A percentile compares a stretch with the other conserved stretches of the same genome.
Conservation (phyloP, 2,329 filamentous ascomycete genomes). For the Aspergillus awamori region DNA sequence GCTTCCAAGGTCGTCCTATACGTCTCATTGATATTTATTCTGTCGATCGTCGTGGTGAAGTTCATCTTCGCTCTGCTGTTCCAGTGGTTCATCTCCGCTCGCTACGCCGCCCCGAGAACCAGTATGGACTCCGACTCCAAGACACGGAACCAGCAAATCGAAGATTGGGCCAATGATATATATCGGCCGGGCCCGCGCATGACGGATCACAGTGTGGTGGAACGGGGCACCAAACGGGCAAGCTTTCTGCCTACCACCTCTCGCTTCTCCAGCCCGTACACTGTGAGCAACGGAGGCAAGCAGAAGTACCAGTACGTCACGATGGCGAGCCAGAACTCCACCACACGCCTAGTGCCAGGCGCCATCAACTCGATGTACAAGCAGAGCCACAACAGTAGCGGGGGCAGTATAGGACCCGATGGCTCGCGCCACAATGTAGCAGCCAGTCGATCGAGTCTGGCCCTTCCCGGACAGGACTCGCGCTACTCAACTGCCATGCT, state of each 20-base stretch:
- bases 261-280: conserved; percentile 89
- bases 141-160: conserved; percentile 87
- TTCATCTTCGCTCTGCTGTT: conserved; percentile 89
- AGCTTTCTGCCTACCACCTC: conserved; percentile 94
- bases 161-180: conserved; percentile 97
- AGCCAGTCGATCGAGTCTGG: conserved; percentile 60
- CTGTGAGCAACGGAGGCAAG: conserved; percentile 65
- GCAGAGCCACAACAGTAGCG: conserved; percentile 57
- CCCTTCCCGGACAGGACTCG: conserved; percentile 51
- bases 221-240: conserved; percentile 75
- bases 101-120: conserved; percentile 82
- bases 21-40: conserved; percentile 85
- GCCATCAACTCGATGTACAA: conserved; percentile 67
- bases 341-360: conserved; percentile 67
- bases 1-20: conserved; percentile 97
- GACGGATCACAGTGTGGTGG: conserved; percentile 71
- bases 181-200: conserved; percentile 86
- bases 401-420: conserved; percentile 57
- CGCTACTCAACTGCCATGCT: conserved; percentile 59
- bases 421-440: conserved; percentile 43
- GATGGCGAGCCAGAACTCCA: conserved; percentile 87
- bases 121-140: conserved; percentile 79
- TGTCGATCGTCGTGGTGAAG: conserved; percentile 82
- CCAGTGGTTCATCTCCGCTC: conserved; percentile 92
- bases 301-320: conserved; percentile 72